Conservation (phyloP, 371 early-diverging fungal genomes). For the Phascolomyces articulosus region DNA sequence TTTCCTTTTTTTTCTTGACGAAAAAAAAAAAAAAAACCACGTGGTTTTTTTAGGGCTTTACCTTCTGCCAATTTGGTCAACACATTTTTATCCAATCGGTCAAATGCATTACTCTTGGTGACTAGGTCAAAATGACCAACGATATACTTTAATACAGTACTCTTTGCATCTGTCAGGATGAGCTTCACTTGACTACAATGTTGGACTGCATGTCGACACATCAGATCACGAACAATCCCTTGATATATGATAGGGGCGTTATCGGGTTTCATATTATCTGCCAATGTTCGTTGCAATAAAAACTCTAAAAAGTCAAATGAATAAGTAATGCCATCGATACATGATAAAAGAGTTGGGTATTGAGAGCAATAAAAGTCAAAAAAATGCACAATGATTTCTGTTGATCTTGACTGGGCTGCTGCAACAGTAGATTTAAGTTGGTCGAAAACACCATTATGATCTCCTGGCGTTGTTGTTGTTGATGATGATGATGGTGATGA, state of each 20-base stretch:
- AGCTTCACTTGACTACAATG: slow-evolving; percentile 29
- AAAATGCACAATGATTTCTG: slow-evolving; percentile 29
- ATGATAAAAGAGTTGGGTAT: slow-evolving; percentile 43
- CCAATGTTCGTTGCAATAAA: slow-evolving; percentile 28
- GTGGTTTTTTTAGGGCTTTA: slow-evolving; percentile 11
- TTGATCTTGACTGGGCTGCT: slow-evolving; percentile 28
- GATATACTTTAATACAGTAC: slow-evolving; percentile 31
- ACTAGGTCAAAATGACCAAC: slow-evolving; percentile 24
- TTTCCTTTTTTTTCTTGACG: too few species aligned
- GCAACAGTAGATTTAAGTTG: slow-evolving; percentile 28
- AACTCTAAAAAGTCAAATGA: slow-evolving; percentile 42
- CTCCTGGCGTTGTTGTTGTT: not conserved
- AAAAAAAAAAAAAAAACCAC: not conserved
- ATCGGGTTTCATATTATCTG: slow-evolving; percentile 34
- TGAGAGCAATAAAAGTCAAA: slow-evolving; percentile 40
- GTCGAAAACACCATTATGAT: slow-evolving; percentile 21
- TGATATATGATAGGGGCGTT: slow-evolving; percentile 40
- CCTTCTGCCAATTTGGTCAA: slow-evolving; percentile 32
- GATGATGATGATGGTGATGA: not conserved
- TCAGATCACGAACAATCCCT: slow-evolving; percentile 42
- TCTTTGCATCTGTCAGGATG: slow-evolving; percentile 37
- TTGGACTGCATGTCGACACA: slow-evolving; percentile 43
- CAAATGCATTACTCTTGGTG: slow-evolving; percentile 22
- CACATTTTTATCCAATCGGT: slow-evolving; percentile 26
- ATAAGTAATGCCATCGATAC: slow-evolving; percentile 47